Evolutionary conservation across 1,284 basidiomycete genomes (phyloP).

Genomic region (Ganoderma leucocontextum): DNA sequence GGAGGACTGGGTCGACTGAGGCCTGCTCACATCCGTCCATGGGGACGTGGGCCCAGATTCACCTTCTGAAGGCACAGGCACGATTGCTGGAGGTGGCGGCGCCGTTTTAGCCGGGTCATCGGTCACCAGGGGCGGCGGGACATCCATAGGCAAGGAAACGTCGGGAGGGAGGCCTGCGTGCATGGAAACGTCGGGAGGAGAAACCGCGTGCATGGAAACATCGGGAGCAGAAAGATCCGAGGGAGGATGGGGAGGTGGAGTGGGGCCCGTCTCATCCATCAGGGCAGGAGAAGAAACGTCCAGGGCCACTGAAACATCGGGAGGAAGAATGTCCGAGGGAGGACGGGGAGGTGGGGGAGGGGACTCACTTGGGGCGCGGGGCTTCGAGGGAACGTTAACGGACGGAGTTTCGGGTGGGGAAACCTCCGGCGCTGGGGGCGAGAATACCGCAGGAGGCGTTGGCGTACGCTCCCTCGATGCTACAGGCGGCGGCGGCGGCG

Average conservation of each 20-base stretch:
- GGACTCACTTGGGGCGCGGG: background rate
- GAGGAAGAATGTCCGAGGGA: background rate
- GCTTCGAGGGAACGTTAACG: constrained; percentile 2
- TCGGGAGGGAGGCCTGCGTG: background rate
- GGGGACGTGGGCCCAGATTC: constrained; percentile 17
- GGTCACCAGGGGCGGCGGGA: background rate
- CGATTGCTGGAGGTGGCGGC: constrained; percentile 11
- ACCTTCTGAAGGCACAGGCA: constrained; percentile 13
- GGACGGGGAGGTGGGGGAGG: background rate
- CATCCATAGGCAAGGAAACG: background rate
- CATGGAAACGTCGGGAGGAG: background rate
- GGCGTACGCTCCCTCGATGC: constrained; percentile 1
- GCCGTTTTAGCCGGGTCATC: background rate
- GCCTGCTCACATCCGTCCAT: constrained; percentile 19
- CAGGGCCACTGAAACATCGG: background rate
- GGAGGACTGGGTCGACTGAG: constrained; percentile 4
- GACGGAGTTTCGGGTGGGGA: background rate
- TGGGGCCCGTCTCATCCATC: background rate
- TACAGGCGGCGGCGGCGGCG: background rate
- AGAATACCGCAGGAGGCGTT: constrained; percentile 3
- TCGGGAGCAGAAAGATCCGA: background rate
- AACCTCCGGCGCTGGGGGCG: background rate
- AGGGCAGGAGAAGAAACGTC: background rate
- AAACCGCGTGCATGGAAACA: background rate
- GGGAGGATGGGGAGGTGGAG: background rate